phyloP scores from a whole-genome alignment of 495 filamentous ascomycete genomes.

The Cercophora newfieldiana region DNA sequence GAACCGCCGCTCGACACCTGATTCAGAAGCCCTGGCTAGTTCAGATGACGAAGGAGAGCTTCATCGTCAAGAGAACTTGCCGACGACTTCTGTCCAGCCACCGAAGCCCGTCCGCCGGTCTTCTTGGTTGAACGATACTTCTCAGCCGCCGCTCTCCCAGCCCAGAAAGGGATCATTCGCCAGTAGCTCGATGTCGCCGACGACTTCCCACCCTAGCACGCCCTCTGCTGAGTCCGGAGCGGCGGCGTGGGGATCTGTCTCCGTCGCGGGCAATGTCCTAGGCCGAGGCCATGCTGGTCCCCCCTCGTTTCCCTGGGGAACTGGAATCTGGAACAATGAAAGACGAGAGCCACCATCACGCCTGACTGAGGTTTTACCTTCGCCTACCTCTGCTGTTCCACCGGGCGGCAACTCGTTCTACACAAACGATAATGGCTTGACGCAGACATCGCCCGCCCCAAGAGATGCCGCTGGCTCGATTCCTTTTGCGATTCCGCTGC shows the following conservation, averaged over 20 bases:
- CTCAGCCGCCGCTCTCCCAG: constrained; percentile 43
- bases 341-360: constrained; percentile 74
- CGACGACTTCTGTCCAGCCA: constrained; percentile 44
- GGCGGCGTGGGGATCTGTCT: constrained; percentile 61
- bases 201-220: constrained; percentile 71
- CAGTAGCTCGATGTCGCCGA: constrained; percentile 69
- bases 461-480: constrained; percentile 51
- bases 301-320: constrained; percentile 69
- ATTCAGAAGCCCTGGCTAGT: constrained; percentile 88
- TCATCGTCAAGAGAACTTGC: constrained; percentile 50
- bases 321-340: constrained; percentile 75
- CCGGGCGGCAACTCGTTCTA: constrained; percentile 50
- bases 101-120: constrained; percentile 56
- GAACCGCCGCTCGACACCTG: constrained; percentile 81
- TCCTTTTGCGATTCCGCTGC: constrained; percentile 85
- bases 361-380: constrained; percentile 73
- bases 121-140: constrained; percentile 63
- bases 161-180: constrained; percentile 62
- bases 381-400: constrained; percentile 67
- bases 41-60: constrained; percentile 83
- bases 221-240: constrained; percentile 65
- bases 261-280: constrained; percentile 48
- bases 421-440: constrained; percentile 37
- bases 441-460: constrained; percentile 44
- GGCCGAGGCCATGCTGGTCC: constrained; percentile 59